phyloP scores from a whole-genome alignment of 371 early-diverging fungal genomes.

The Actinomortierella wolfii region DNA sequence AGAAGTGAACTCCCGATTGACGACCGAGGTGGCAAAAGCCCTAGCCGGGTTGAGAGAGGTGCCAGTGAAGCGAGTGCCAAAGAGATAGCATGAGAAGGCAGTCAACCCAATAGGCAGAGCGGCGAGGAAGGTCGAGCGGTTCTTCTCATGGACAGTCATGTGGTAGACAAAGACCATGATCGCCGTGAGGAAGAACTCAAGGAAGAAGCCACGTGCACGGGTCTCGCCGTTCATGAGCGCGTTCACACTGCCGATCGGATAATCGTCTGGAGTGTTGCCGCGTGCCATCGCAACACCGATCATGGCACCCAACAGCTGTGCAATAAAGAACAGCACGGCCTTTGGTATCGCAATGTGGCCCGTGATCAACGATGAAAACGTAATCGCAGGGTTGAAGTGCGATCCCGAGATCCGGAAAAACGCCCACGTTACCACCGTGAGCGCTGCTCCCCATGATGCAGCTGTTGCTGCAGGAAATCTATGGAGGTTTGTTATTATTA shows the following conservation, averaged over 20 bases:
- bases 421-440: slow-evolving; percentile 49
- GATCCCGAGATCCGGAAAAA: slow-evolving; percentile 62
- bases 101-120: slow-evolving; percentile 57
- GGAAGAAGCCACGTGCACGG: slow-evolving; percentile 52
- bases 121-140: slow-evolving; percentile 48
- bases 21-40: slow-evolving; percentile 60
- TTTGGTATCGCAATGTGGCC: slow-evolving; percentile 51
- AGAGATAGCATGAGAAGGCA: slow-evolving; percentile 57
- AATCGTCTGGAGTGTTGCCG: slow-evolving; percentile 44
- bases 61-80: slow-evolving; percentile 53
- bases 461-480: no score
- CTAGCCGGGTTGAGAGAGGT: slow-evolving; percentile 68
- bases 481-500: no score
- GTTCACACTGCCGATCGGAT: slow-evolving; percentile 44
- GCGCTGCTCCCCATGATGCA: no score
- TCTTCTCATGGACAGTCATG: slow-evolving; percentile 54
- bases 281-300: slow-evolving; percentile 54
- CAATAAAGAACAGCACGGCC: slow-evolving; percentile 52
- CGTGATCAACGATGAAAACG: slow-evolving; percentile 38
- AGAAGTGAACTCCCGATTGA: slow-evolving; percentile 50
- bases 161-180: slow-evolving; percentile 48
- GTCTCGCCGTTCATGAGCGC: slow-evolving; percentile 20
- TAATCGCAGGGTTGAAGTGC: slow-evolving; percentile 62
- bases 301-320: slow-evolving; percentile 58
- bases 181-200: slow-evolving; percentile 57